These are phyloP conservation scores for Aspergillus thermomutatus DNA, from an alignment of 2,329 filamentous ascomycete species.

Conservation along the genomic window DNA sequence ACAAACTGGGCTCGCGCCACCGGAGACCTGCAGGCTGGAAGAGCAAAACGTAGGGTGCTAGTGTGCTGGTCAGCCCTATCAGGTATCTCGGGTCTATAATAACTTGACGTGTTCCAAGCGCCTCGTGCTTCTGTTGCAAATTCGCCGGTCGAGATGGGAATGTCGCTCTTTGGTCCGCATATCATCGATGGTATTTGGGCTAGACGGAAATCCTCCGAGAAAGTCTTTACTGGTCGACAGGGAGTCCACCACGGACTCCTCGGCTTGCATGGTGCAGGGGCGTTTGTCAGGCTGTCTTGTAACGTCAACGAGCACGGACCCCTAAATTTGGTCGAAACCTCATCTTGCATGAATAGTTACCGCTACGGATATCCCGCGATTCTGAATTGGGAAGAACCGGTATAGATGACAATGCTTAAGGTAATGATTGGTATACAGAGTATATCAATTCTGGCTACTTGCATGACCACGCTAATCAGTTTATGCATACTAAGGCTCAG, in stretches of 20 bases:
- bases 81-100: neutral
- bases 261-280: neutral
- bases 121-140: neutral
- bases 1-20: neutral
- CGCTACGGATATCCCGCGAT: neutral
- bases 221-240: neutral
- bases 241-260: neutral
- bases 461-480: neutral
- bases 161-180: neutral
- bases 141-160: neutral
- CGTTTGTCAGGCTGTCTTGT: neutral
- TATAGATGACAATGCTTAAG: neutral
- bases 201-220: neutral
- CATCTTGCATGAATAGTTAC: neutral
- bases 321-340: neutral
- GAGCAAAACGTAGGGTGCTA: no score
- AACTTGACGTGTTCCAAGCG: neutral
- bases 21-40: neutral
- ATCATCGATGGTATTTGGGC: neutral
- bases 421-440: neutral
- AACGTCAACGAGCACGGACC: neutral
- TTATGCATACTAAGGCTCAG: neutral
- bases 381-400: no score
- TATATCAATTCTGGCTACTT: neutral
- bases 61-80: neutral